Base-by-base conservation (phyloP, 2,329 filamentous ascomycete genomes). In the Stachybotrys elegans region DNA sequence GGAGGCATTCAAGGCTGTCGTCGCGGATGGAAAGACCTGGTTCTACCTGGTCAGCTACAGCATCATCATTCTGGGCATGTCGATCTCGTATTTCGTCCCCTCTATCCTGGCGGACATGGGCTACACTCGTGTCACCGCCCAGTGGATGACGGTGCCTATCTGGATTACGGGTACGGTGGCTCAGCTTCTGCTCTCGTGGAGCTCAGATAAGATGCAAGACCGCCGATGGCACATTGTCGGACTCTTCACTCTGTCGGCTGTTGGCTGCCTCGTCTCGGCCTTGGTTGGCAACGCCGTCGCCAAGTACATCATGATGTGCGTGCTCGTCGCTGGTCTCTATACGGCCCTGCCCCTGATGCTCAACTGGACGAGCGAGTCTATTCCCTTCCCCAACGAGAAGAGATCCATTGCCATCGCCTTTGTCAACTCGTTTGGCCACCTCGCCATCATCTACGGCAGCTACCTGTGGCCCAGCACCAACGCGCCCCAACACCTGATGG, bases 31-130 rank as follows among this genome's bases (percentile, higher is more conserved):
- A 62, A 59, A 70, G 29, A 69, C 71, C 1, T 73, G 69, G 51
- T 51, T 67, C 4, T 67, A 74, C 43, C 66, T 70, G 25, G 14
- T 8, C 17, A 67, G 73, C 8, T 76, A 73, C 53, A 73, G 73
- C 63, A 64, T 70, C 13, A 47, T 54, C 42, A 45, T 52, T 8
- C 72, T 71, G 8, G 69, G 66, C 9, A 69, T 65, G 4, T 72
- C 70, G 1, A 64, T 74, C n/a, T 71, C 67, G 6, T 76, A 75
- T 58, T 59, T 59, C 46, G 50, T 58, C 9, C 57, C 57, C 19
- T 55, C 54, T 6, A 57, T 59, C n/a, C 39, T 57, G n/a, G 44
- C 43, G 14, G 49, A 48, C 7, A 41, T 59, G 7, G 57, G 57
- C 5, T 55, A 54, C 42, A 52, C 51, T 12, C 52, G 48, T 21